Conservation (phyloP, 345 rosid species). For the Trapa incisa region DNA sequence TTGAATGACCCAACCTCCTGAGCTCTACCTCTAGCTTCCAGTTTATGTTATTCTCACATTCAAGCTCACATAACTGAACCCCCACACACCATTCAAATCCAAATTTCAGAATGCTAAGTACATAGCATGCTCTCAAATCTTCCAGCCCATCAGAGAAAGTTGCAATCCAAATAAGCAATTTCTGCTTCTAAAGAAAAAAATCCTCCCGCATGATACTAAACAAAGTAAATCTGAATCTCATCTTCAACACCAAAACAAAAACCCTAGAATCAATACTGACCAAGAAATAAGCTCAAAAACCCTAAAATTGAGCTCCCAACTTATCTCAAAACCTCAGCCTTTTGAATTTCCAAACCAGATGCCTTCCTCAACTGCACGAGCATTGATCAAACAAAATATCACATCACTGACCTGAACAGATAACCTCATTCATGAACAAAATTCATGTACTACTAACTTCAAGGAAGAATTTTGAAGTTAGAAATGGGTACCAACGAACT, state of each 20-base stretch:
- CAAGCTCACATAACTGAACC: constrained; percentile 3
- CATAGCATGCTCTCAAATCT: neutral
- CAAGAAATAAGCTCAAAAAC: constrained; percentile 23
- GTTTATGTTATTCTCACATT: neutral
- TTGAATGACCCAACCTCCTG: constrained; percentile 9
- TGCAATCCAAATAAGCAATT: constrained; percentile 17
- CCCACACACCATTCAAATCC: constrained; percentile 2
- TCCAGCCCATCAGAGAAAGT: neutral
- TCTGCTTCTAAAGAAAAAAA: constrained; percentile 19
- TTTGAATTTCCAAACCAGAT: constrained; percentile 13
- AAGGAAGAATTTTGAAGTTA: neutral
- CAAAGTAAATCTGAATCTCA: constrained; percentile 43
- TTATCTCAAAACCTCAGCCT: constrained; percentile 2
- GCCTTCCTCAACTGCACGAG: constrained; percentile 14
- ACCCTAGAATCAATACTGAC: constrained; percentile 44
- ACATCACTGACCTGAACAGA: neutral
- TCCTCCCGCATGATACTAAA: constrained; percentile 25
- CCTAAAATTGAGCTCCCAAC: constrained; percentile 38
- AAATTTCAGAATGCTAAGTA: neutral
- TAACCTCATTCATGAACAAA: neutral
- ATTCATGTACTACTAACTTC: neutral
- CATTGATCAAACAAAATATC: constrained; percentile 22
- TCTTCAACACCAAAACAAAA: constrained; percentile 21
- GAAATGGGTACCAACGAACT: neutral
- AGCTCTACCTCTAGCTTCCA: constrained; percentile 6